These are phyloP conservation scores for Pseudocercospora macadamiae DNA, from an alignment of 2,329 filamentous ascomycete genomes.

Conservation along the genomic window DNA sequence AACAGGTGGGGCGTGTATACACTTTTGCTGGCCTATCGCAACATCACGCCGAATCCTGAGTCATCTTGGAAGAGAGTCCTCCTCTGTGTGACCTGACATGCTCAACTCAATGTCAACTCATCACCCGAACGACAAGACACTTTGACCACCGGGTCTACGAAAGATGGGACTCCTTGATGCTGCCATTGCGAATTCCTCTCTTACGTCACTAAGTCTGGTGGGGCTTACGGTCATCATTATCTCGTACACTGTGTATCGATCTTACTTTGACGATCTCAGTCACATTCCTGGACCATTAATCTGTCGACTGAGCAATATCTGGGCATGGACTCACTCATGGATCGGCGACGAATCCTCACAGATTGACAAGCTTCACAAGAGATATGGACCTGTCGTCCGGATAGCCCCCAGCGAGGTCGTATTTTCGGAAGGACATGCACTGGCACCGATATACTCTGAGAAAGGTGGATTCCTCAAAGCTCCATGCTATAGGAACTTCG, in stretches of 20 bases:
- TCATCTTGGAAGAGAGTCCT: background rate
- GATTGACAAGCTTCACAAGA: slow-evolving; percentile 57
- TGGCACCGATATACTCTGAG: slow-evolving; percentile 55
- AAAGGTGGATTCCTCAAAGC: slow-evolving; percentile 59
- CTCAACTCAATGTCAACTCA: too few species aligned
- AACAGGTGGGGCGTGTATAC: background rate
- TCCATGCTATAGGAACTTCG: slow-evolving; percentile 58
- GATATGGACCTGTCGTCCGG: slow-evolving; percentile 69
- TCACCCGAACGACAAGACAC: too few species aligned
- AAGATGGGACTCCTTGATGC: background rate
- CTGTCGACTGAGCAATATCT: slow-evolving; percentile 34
- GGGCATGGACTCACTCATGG: slow-evolving; percentile 36
- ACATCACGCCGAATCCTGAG: background rate
- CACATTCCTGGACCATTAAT: slow-evolving; percentile 37
- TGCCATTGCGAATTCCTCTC: background rate
- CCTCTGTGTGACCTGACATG: too few species aligned
- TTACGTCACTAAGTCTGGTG: background rate
- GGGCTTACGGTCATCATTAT: slow-evolving; percentile 2
- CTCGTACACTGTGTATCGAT: slow-evolving; percentile 32
- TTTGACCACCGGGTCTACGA: too few species aligned
- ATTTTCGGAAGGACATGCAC: slow-evolving; percentile 49
- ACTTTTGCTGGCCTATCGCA: background rate
- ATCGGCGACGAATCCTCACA: slow-evolving; percentile 32
- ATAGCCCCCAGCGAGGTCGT: slow-evolving; percentile 71
- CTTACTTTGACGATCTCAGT: slow-evolving; percentile 41